Base-by-base conservation (phyloP, 2,329 filamentous ascomycete genomes). In the Fusarium pseudograminearum region DNA sequence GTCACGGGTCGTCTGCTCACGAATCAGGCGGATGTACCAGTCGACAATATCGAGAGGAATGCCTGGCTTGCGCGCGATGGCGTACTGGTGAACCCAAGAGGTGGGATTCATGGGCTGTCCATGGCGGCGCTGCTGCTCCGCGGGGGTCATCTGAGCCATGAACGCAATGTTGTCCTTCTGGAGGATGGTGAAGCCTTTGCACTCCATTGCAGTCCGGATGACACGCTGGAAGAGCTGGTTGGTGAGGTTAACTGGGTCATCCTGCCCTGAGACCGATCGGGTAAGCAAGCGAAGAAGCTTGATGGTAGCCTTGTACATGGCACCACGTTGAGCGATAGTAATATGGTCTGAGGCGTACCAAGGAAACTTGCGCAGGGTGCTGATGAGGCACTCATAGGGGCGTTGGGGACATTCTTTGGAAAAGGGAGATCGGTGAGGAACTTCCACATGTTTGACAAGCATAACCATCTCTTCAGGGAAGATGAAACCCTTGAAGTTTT, bases 381-480 rank as follows among this genome's bases (percentile, higher is more conserved):
- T 89, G 70, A 91, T 89, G 72, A 91, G 80, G 74, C 84, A 89
- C 79, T 91, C 89, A 58, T 86, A 91, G 3, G 88, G 86, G 16
- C 89, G 85, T 78, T 91, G 88, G 0, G 88, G 87, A 69, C 87
- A 90, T 28, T 88, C 83, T 59, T 82, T 84, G 11, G 86, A 84
- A 73, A 87, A 91, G 0, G 86, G 85, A 15, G 87, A 88, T n/a
- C 88, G 85, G 60, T 86, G 82, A 4, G 88, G 86, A 4, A 84
- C 82, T 73, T 91, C 88, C 5, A 88, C 86, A 74, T 90, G 87
- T 79, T 90, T 90, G 57, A 86, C 80, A 12, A 91, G 81, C 85
- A 90, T 87, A 1, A 84, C 82, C 81, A 91, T 83, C 77, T 91
- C 89, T 76, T 91, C 89, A 28, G 83, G 82, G 1, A 84, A 85